A percentile compares a stretch with the other conserved stretches of the same genome.
Evolutionary conservation across 2,329 filamentous ascomycete genomes (phyloP).

Genomic region (Epichloe typhina): DNA sequence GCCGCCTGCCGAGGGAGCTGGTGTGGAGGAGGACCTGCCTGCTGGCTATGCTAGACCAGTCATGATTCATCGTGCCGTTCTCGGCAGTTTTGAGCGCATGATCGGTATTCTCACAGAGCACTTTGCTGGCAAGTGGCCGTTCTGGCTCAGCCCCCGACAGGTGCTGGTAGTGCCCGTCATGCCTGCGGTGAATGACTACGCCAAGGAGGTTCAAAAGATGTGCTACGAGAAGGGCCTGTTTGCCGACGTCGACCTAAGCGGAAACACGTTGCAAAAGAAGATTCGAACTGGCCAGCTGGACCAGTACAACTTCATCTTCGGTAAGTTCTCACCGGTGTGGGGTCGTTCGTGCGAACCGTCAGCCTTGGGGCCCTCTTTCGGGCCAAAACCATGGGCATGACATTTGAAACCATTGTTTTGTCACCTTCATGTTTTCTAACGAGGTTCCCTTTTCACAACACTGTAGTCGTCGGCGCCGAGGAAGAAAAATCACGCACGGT

Average conservation of each 20-base stretch:
- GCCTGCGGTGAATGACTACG: slow-evolving; percentile 67
- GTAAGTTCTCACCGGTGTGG: slow-evolving; percentile 25
- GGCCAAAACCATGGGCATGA: background rate
- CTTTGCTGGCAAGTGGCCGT: slow-evolving; percentile 78
- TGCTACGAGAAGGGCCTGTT: slow-evolving; percentile 58
- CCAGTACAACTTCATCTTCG: slow-evolving; percentile 76
- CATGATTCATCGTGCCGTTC: slow-evolving; percentile 76
- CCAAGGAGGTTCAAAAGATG: slow-evolving; percentile 55
- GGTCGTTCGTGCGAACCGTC: background rate
- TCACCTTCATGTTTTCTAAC: background rate
- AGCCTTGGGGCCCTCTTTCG: background rate
- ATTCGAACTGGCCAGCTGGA: slow-evolving; percentile 68
- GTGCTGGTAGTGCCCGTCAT: slow-evolving; percentile 50
- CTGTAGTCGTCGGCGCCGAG: slow-evolving; percentile 45
- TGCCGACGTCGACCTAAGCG: slow-evolving; percentile 43
- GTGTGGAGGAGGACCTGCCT: slow-evolving; percentile 38
- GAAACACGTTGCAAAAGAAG: slow-evolving; percentile 83
- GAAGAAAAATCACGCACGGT: slow-evolving; percentile 47
- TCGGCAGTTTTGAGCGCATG: slow-evolving; percentile 54
- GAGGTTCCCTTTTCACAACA: background rate
- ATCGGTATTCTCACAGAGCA: slow-evolving; percentile 72
- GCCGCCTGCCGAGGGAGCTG: slow-evolving; percentile 25
- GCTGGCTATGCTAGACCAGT: slow-evolving; percentile 66
- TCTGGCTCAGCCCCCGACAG: slow-evolving; percentile 78
- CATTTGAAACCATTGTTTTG: too few species aligned